phyloP scores from a whole-genome alignment of 2,329 filamentous ascomycete genomes.

The Fusarium guadeloupense region DNA sequence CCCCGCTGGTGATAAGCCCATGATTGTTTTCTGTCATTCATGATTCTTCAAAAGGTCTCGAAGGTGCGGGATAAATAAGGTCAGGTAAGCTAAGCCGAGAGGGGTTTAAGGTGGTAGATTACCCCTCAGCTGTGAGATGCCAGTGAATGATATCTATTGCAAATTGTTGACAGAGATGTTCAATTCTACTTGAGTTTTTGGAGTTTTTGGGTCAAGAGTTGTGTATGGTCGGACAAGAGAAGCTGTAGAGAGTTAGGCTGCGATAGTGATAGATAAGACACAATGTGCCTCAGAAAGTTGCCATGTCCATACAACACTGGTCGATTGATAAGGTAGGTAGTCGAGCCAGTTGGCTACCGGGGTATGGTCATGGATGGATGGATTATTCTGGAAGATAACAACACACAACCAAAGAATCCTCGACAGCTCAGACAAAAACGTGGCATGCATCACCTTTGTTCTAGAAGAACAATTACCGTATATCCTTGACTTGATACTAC shows the following conservation, averaged over 20 bases:
- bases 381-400: not conserved
- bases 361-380: no score
- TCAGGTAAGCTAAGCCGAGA: not conserved
- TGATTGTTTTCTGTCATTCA: not conserved
- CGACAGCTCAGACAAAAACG: not conserved
- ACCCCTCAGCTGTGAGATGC: not conserved
- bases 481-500: no score
- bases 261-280: no score
- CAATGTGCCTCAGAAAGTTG: no score
- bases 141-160: not conserved
- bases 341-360: no score
- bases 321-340: no score
- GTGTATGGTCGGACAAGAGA: no score
- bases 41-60: not conserved
- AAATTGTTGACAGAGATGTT: no score
- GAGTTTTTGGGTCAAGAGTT: no score
- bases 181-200: no score
- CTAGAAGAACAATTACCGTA: not conserved
- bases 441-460: not conserved
- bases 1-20: not conserved
- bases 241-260: no score
- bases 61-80: not conserved
- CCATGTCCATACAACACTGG: no score
- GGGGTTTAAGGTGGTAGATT: not conserved
- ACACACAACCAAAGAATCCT: not conserved